Percentiles rank a stretch among this genome's conserved stretches.
Evolutionary conservation across 306 rosid genomes (phyloP).

Genomic region (Vigna hirtella): DNA sequence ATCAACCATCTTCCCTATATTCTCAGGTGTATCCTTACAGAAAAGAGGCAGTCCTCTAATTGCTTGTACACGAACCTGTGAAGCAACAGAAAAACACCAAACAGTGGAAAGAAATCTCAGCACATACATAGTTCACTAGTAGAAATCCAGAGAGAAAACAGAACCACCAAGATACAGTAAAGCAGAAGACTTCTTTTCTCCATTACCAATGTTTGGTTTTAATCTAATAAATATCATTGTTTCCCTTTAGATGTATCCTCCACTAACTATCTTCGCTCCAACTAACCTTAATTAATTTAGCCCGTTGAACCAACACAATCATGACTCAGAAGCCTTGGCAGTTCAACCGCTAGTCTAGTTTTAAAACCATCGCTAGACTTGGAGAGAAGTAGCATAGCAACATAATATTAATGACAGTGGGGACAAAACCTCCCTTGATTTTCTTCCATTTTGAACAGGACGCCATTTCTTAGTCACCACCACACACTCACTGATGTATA

Average conservation of each 20-base stretch:
- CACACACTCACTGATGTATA: neutral
- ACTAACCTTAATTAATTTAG: neutral
- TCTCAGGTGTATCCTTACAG: constrained; percentile 95
- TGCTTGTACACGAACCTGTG: constrained; percentile 97
- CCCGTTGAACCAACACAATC: neutral
- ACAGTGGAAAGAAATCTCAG: constrained; percentile 8
- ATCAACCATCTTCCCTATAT: constrained; percentile 87
- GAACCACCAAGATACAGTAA: neutral
- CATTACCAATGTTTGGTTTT: neutral
- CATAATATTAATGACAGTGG: neutral
- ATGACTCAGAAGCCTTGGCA: neutral
- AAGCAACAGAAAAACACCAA: constrained; percentile 27
- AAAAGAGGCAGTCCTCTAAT: constrained; percentile 97
- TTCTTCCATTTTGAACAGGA: neutral
- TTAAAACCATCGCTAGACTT: neutral
- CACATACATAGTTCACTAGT: neutral
- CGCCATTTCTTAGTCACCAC: constrained; percentile 15
- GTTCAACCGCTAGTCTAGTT: neutral
- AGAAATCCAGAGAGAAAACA: neutral
- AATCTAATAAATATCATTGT: neutral
- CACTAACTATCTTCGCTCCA: neutral
- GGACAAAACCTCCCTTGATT: neutral
- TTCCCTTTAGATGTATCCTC: neutral
- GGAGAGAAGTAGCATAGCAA: neutral
- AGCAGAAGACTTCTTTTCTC: neutral